Conservation (phyloP, 2,329 filamentous ascomycete species). For the Aspergillus aculeatus region DNA sequence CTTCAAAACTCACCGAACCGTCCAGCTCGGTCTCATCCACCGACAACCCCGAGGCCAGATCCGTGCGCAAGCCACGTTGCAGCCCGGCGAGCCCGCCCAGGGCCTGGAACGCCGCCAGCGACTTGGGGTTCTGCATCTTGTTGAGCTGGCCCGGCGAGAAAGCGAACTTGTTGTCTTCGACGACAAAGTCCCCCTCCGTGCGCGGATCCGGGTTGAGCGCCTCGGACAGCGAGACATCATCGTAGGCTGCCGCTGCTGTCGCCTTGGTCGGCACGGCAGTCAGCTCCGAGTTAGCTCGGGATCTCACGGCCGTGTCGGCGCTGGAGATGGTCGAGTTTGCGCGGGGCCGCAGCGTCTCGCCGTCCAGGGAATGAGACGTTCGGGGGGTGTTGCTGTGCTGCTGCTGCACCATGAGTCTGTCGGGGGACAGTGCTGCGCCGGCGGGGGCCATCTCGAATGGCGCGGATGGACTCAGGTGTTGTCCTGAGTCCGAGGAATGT, state of each 20-base stretch:
- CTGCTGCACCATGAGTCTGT: constrained; percentile 23
- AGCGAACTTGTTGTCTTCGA: constrained; percentile 79
- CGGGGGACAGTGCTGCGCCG: constrained; percentile 20
- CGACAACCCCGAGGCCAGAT: constrained; percentile 72
- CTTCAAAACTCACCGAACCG: constrained; percentile 68
- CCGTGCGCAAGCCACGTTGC: constrained; percentile 73
- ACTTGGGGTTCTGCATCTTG: constrained; percentile 90
- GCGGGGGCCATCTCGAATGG: constrained; percentile 22
- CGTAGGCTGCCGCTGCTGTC: constrained; percentile 24
- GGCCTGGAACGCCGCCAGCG: constrained; percentile 73
- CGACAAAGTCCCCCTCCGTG: constrained; percentile 71
- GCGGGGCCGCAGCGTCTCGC: constrained; percentile 45
- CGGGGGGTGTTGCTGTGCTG: constrained; percentile 27
- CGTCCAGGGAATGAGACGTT: constrained; percentile 39
- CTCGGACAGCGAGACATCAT: constrained; percentile 46
- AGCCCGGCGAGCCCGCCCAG: constrained; percentile 75
- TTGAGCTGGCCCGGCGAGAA: constrained; percentile 75
- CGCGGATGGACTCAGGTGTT: constrained; percentile 15
- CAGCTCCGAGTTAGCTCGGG: constrained; percentile 35
- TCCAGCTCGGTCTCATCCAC: constrained; percentile 68
- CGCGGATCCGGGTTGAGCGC: constrained; percentile 74
- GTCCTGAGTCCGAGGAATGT: constrained; percentile 4
- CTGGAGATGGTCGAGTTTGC: constrained; percentile 42
- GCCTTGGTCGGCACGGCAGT: constrained; percentile 18
- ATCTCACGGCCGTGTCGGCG: constrained; percentile 34